Base-by-base conservation (phyloP, 805 yeast genomes). In the Yarrowia hollandica region DNA sequence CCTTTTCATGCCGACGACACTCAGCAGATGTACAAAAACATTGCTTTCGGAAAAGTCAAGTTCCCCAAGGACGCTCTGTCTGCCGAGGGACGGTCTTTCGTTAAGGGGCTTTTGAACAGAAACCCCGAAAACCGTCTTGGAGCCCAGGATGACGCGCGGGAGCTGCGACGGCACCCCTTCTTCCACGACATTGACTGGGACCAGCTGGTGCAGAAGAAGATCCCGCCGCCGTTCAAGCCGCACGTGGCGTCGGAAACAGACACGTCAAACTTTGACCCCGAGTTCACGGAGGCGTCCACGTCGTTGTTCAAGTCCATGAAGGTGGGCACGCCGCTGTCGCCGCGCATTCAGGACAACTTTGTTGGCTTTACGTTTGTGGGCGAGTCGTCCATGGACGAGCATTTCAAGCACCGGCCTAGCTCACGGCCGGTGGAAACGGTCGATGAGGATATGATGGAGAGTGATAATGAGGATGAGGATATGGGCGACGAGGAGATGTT, bases 1-100 rank as follows among this genome's bases (percentile, higher is more conserved):
- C 99, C 99, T 59, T 94, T 94, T 72, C 94, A 90, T 69, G 99
- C 98, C 23, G 97, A 92, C 63, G 92, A 90, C 72, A 90, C 96
- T 54, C 98, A 94, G 76, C 97, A 94, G 73, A 94, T 94, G 99
- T 94, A 94, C 75, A 94, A 92, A 76, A 94, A 94, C 74, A 94
- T 94, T 76, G 99, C 98, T 4, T 94, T 90, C 74, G 99, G 99
- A 63, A 94, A 92, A 72, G 98, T 94, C 42, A 81, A 96, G 68
- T 94, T 94, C 73, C 99, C 99, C 52, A 90, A 92, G 71, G 99
- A 94, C 70, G 95, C 94, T 21, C 77, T 94, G 61, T 86, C 96
- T 48, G 81, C 89, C 5, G 97, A 91, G 71, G 99, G 98, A 38
- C 82, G 98, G 62, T 85, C 94, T 10, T 92, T 94, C 72, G 99